A percentile compares a stretch with the other conserved stretches of the same genome.
Conservation (phyloP, 129 eudicot genomes). For the Dittrichia graveolens region DNA sequence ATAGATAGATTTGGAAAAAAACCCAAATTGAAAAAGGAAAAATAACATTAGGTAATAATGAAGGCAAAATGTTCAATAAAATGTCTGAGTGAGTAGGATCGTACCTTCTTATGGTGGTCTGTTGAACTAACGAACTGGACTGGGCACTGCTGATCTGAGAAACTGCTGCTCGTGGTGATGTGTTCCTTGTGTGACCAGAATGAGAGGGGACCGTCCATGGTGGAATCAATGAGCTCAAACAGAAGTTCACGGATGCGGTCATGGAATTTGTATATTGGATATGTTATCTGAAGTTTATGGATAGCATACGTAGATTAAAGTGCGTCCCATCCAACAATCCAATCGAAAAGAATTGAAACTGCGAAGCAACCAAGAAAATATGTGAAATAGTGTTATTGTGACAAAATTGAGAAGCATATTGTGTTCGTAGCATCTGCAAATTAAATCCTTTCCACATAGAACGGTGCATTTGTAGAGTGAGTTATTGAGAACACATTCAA, state of each 20-base stretch:
- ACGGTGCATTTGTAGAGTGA: too few relatives aligned
- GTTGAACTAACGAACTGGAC: constrained; percentile 14
- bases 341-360: too few relatives aligned
- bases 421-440: too few relatives aligned
- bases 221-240: constrained; percentile 24
- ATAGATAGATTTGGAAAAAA: background rate
- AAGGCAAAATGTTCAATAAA: constrained; percentile 28
- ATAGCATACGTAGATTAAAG: too few relatives aligned
- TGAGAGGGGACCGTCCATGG: constrained; percentile 26
- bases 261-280: background rate
- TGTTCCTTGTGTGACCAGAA: background rate
- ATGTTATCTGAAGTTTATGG: too few relatives aligned
- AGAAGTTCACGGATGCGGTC: constrained; percentile 1
- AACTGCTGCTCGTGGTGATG: background rate
- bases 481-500: too few relatives aligned
- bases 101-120: constrained; percentile 48
- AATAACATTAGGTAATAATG: background rate
- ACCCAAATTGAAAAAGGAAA: background rate
- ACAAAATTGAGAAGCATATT: too few relatives aligned
- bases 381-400: too few relatives aligned
- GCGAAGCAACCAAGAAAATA: too few relatives aligned
- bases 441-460: too few relatives aligned
- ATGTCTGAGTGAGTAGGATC: constrained; percentile 24
- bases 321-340: too few relatives aligned
- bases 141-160: constrained; percentile 21